phyloP scores from a whole-genome alignment of 192 early-diverging fungal genomes.

The Neocallimastix lanati region DNA sequence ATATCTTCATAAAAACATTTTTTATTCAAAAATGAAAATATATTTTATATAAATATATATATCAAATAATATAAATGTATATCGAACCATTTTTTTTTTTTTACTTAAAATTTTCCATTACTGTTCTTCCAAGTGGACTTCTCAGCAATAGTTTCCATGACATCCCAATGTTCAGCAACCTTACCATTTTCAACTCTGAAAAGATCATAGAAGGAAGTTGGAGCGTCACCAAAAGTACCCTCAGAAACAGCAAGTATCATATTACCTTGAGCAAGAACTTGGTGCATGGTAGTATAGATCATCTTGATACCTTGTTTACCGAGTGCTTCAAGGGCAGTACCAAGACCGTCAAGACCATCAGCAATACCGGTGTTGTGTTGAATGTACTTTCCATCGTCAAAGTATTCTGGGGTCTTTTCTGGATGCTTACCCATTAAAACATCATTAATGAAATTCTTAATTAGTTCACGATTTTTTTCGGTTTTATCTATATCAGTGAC shows the following conservation, averaged over 20 bases:
- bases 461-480: background rate
- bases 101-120: background rate
- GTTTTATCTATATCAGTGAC: background rate
- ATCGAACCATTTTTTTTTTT: too few species aligned
- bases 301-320: background rate
- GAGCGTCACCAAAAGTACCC: background rate
- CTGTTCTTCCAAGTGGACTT: background rate
- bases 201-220: background rate
- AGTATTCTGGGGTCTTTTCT: background rate
- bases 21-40: too few species aligned
- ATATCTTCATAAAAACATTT: too few species aligned
- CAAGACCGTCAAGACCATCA: background rate
- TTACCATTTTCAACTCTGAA: background rate
- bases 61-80: too few species aligned
- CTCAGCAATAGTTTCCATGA: background rate
- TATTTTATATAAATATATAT: too few species aligned
- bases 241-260: background rate
- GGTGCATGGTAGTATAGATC: background rate
- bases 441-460: background rate
- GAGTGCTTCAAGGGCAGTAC: background rate
- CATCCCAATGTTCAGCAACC: background rate
- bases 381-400: background rate
- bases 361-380: background rate
- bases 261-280: background rate
- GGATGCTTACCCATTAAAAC: background rate